Conservation (phyloP, 495 filamentous ascomycete species). For the Aspergillus diversus region DNA sequence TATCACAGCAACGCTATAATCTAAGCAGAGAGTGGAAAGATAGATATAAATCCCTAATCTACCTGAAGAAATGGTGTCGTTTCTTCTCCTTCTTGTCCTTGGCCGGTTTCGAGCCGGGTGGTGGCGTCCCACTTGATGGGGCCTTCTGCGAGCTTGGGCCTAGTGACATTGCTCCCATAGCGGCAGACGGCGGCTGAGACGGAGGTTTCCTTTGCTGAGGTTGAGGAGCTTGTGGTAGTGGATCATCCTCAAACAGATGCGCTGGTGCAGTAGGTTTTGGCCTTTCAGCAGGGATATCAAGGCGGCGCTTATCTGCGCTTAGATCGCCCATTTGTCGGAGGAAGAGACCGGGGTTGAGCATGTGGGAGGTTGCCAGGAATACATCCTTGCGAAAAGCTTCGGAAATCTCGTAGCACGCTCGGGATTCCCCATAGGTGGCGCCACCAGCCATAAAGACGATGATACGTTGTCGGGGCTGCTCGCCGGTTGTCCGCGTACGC, state of each 20-base stretch:
- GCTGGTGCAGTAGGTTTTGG: slow-evolving; percentile 80
- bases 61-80: slow-evolving; percentile 69
- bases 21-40: not conserved
- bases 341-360: slow-evolving; percentile 81
- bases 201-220: slow-evolving; percentile 42
- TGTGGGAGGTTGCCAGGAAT: slow-evolving; percentile 90
- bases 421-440: slow-evolving; percentile 87
- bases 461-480: slow-evolving; percentile 85
- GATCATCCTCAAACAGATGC: slow-evolving; percentile 82
- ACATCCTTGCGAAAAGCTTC: slow-evolving; percentile 72
- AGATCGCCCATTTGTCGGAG: slow-evolving; percentile 81
- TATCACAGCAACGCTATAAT: too few species aligned
- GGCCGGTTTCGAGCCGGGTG: slow-evolving; percentile 32
- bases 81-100: slow-evolving; percentile 57
- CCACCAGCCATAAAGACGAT: slow-evolving; percentile 97
- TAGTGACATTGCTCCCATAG: slow-evolving; percentile 63
- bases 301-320: slow-evolving; percentile 67
- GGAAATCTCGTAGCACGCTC: slow-evolving; percentile 87
- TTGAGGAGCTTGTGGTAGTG: slow-evolving; percentile 47
- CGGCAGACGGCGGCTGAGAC: slow-evolving; percentile 55
- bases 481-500: slow-evolving; percentile 69
- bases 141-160: slow-evolving; percentile 37
- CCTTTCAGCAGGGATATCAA: slow-evolving; percentile 80
- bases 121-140: slow-evolving; percentile 16
- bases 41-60: slow-evolving; percentile 16